A percentile compares a stretch with the other conserved stretches of the same genome.
Evolutionary conservation across 2,329 filamentous ascomycete species (phyloP).

Genomic region (Cladosporium halotolerans): DNA sequence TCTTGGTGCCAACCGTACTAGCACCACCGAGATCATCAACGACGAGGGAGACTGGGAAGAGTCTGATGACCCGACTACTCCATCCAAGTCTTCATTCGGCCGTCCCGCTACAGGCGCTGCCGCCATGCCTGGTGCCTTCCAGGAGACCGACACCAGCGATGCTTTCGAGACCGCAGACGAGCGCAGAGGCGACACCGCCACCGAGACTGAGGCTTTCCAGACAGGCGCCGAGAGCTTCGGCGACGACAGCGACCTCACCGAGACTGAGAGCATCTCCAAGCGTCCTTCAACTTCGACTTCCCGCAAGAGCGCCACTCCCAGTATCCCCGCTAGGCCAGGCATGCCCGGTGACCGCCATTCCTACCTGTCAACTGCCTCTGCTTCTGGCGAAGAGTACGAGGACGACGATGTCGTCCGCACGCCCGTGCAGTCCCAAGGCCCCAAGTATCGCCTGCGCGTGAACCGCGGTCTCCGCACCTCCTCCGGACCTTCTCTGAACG

Average conservation of each 20-base stretch:
- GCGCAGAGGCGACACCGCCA: slow-evolving; percentile 52
- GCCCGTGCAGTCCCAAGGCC: slow-evolving; percentile 56
- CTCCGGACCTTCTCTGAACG: slow-evolving; percentile 30
- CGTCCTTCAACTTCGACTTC: neutral
- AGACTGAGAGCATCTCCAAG: slow-evolving; percentile 62
- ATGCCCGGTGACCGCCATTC: slow-evolving; percentile 55
- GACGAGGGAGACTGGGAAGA: slow-evolving; percentile 92
- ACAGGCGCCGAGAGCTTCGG: slow-evolving; percentile 73
- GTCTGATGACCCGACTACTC: slow-evolving; percentile 55
- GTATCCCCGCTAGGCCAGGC: neutral
- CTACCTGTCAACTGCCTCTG: slow-evolving; percentile 82
- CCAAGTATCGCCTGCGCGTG: slow-evolving; percentile 65
- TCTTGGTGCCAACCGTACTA: slow-evolving; percentile 68
- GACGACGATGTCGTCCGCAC: slow-evolving; percentile 52
- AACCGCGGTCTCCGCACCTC: slow-evolving; percentile 49
- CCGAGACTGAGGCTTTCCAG: slow-evolving; percentile 83
- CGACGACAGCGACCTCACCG: slow-evolving; percentile 73
- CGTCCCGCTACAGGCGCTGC: slow-evolving; percentile 23
- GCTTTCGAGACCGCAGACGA: slow-evolving; percentile 73
- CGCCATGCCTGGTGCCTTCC: slow-evolving; percentile 28
- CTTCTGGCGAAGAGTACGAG: slow-evolving; percentile 68
- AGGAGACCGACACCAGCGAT: slow-evolving; percentile 40
- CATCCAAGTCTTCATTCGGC: slow-evolving; percentile 39
- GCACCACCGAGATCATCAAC: slow-evolving; percentile 70
- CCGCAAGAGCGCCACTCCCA: slow-evolving; percentile 6